Evolutionary conservation across 768 basidiomycete species (phyloP), one percentile per base, ranked within the genome.

Genomic region (Hortiboletus campestris): DNA sequence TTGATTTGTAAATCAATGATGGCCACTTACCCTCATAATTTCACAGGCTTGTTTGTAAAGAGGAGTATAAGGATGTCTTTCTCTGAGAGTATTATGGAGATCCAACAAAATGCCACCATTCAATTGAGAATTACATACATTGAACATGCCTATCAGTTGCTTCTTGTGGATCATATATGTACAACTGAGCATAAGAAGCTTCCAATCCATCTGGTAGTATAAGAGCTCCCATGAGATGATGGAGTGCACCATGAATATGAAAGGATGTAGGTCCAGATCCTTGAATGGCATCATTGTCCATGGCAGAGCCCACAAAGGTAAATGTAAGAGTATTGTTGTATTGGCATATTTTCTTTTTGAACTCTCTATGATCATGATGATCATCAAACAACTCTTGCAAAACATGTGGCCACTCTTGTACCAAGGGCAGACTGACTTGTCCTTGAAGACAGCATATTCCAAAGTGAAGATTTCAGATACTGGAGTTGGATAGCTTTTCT

Each of bases 131-230:
- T 76, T n/a, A n/a, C n/a, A n/a, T 76, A 0, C 6, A 2, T 2
- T 49, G n/a, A 20, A 65, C 55, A 2, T 73, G 36, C 50, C 50
- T 29, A 3, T 74, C 25, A 1, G 74, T 67, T 0, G 78, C 78
- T 1, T 60, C 67, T 1, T 51, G 34, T 6, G 76, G 68, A 53
- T 80, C 77, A 63, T 75, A 69, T 2, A 79, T 65, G 42, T 77
- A 78, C 0, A 80, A 67, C 49, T 81, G 77, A 1, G 75, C 70
- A 67, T 73, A 80, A 0, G 49, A 34, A 2, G n/a, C n/a, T n/a
- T n/a, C n/a, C n/a, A n/a, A n/a, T n/a, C 56, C 66, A 14, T 46
- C 39, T 0, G 50, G 11, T 25, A 76, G 70, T 0, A 3, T 55
- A 0, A 81, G 62, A 6, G 70, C 49, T 0, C 76, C 78, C 13